Evolutionary conservation across 495 filamentous ascomycete genomes (phyloP), one percentile per base, ranked within the genome.

Genomic region (Neurospora intermedia): DNA sequence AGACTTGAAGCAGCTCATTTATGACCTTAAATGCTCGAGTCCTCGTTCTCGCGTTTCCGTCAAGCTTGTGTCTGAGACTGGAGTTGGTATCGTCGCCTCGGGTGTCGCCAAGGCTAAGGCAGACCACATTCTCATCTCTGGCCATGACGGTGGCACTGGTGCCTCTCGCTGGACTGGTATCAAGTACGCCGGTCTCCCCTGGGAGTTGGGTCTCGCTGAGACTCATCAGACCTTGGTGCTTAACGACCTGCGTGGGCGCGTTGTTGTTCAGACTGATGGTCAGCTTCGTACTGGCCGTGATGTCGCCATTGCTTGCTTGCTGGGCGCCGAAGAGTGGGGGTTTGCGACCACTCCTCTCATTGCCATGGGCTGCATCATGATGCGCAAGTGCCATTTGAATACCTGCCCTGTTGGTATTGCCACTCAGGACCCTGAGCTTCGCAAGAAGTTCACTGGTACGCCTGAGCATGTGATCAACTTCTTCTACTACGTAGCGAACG

Each of bases 381-480:
- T 98, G 95, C 80, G 94, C 31, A 94, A 93, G 77, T 90, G 88
- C 76, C 85, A 86, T 39, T 73, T 91, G 45, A 97, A 97, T 77
- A 97, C 93, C 39, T 98, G 96, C 83, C 95, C 96, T 1, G 96
- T 99, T 11, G 96, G 96, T 79, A 97, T 99, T 70, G 96, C 96
- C 1, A 98, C 96, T 7, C 96, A 99, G 79, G 96, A 99, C 77
- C 93, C 93, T 7, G 94, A 96, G 78, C 89, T 99, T 4, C 89
- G 96, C 27, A 93, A 94, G 86, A 99, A 98, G 85, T 98, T 99
- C 83, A 87, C 88, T 54, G 96, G 96, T 41, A 94, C 93, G 0
- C 95, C 96, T 8, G 96, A 99, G 82, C 93, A 99, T 79, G 96
- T 97, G 66, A 99, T 99, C 83, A 99, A 99, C 86, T 99, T 98